These are phyloP conservation scores for Scedosporium boydii DNA, from an alignment of 2,329 filamentous ascomycete species.

Conservation along the genomic window DNA sequence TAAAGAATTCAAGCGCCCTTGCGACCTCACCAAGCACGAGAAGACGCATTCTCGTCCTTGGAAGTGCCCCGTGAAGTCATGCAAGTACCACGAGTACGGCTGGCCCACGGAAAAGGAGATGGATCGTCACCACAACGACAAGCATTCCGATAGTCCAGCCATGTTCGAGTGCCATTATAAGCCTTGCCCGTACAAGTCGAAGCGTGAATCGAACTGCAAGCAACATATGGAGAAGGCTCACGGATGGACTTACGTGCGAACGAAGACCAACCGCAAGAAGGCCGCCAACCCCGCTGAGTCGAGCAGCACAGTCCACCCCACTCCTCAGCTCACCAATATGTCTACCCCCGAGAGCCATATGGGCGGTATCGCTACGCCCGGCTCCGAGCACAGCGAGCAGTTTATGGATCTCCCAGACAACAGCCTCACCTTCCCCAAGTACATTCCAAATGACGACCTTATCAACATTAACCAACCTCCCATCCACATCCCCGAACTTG, in stretches of 20 bases:
- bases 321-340: slow-evolving; percentile 51
- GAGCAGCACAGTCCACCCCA: slow-evolving; percentile 35
- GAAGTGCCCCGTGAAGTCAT: slow-evolving; percentile 76
- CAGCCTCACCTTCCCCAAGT: slow-evolving; percentile 38
- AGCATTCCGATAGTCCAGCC: slow-evolving; percentile 71
- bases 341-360: slow-evolving; percentile 53
- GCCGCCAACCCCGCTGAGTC: neutral
- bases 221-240: slow-evolving; percentile 99
- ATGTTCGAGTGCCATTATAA: slow-evolving; percentile 77
- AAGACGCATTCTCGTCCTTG: slow-evolving; percentile 95
- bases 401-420: slow-evolving; percentile 18
- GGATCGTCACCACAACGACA: slow-evolving; percentile 92
- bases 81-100: slow-evolving; percentile 83
- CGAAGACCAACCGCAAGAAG: slow-evolving; percentile 81
- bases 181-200: slow-evolving; percentile 86
- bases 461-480: slow-evolving; percentile 16
- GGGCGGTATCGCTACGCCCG: slow-evolving; percentile 38
- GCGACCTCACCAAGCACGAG: slow-evolving; percentile 94
- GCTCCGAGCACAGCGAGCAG: slow-evolving; percentile 34
- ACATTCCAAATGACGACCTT: slow-evolving; percentile 38
- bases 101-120: slow-evolving; percentile 98
- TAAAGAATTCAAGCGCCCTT: slow-evolving; percentile 94
- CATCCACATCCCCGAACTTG: slow-evolving; percentile 20
- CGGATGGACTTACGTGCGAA: slow-evolving; percentile 80
- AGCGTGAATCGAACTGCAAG: slow-evolving; percentile 94